Evolutionary conservation across 306 rosid genomes (phyloP), one percentile per base, ranked within the genome.

Genomic region (Myrica gale): DNA sequence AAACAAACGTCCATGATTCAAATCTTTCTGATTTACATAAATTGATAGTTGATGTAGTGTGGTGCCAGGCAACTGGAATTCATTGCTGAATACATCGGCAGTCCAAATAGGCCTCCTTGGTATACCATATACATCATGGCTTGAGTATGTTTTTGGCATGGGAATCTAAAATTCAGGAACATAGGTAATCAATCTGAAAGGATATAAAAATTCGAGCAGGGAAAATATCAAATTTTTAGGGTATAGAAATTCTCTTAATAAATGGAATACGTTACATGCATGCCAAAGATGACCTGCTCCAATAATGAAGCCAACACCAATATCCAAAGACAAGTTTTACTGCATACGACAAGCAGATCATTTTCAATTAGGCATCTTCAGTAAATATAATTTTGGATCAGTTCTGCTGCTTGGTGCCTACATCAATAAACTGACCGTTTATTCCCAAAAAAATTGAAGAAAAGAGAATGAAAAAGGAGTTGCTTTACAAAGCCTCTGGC

Each of bases 261-360:
- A 16, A 23, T 32, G 26, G 11, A 69, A 77, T 44, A 57, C 43
- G n/a, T 69, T 47, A 77, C 75, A 58, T 13, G 69, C 68, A 76
- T 13, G 43, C 37, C 45, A 56, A 56, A 58, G 5, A 55, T 9
- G 37, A 11, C 48, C 45, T 43, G 26, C 39, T 55, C 7, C 10
- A 17, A 68, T 45, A 42, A n/a, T 66, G 52, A 63, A 69, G 57
- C 58, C 48, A 8, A 69, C 26, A 58, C 12, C 69, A 42, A 15
- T 15, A 39, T 6, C 17, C 50, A 65, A 41, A 65, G 70, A 65
- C 26, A 43, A 41, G 50, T 65, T 65, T 65, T 2, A 13, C 7
- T 7, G n/a, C 15, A 61, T 16, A 51, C 57, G 26, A 44, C 51
- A 44, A 69, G 21, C 23, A 11, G 20, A 54, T 56, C 69, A 4